Conservation (phyloP, 257 asterid species). For the Nemophila menziesii region DNA sequence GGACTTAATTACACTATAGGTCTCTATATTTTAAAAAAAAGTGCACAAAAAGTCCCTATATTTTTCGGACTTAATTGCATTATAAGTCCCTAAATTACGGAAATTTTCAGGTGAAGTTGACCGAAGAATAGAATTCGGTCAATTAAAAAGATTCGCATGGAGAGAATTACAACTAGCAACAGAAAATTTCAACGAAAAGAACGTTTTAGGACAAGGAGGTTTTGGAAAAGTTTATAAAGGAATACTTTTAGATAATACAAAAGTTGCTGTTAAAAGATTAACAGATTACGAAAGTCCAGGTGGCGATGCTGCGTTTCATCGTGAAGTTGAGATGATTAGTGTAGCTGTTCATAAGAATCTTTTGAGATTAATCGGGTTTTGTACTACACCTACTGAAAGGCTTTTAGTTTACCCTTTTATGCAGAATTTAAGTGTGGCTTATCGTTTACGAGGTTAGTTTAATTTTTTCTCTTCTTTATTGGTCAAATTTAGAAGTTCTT, state of each 20-base stretch:
- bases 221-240: constrained; percentile 95
- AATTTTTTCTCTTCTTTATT: neutral
- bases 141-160: constrained; percentile 83
- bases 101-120: constrained; percentile 71
- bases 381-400: constrained; percentile 91
- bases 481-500: too few species aligned
- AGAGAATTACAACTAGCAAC: constrained; percentile 89
- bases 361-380: constrained; percentile 71
- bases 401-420: constrained; percentile 84
- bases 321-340: constrained; percentile 97
- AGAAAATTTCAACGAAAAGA: constrained; percentile 74
- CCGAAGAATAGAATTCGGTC: constrained; percentile 83
- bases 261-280: constrained; percentile 85
- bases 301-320: constrained; percentile 87
- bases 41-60: too few species aligned
- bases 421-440: constrained; percentile 94
- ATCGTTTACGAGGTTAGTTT: constrained; percentile 68
- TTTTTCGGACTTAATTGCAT: neutral
- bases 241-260: constrained; percentile 57
- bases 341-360: constrained; percentile 96
- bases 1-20: too few species aligned
- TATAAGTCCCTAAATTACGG: neutral
- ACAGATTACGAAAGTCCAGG: constrained; percentile 89
- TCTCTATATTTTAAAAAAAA: too few species aligned
- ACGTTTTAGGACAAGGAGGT: constrained; percentile 92